Evolutionary conservation across 164 flowering plant genomes (phyloP).

Genomic region (Annona cherimola): DNA sequence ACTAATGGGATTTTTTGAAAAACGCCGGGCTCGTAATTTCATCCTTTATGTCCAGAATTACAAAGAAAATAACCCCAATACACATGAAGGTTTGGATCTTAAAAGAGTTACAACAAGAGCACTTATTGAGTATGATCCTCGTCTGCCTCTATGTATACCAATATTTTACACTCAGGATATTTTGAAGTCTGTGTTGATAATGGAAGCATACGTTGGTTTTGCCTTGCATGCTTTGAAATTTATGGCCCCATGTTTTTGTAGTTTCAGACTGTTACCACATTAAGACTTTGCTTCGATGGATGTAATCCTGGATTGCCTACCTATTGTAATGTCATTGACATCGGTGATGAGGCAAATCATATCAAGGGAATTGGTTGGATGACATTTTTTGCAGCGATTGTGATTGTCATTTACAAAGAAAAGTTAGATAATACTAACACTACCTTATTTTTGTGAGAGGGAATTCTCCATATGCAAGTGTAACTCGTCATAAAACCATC

Average conservation of each 20-base stretch:
- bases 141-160: not conserved
- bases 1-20: conserved; percentile 92
- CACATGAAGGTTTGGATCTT: conserved; percentile 93
- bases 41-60: conserved; percentile 88
- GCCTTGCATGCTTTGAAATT: not conserved
- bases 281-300: too few relatives aligned
- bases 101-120: conserved; percentile 75
- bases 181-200: not conserved
- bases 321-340: too few relatives aligned
- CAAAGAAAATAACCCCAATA: conserved; percentile 74
- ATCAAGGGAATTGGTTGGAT: too few relatives aligned
- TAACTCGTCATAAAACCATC: too few relatives aligned
- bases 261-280: too few relatives aligned
- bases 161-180: not conserved
- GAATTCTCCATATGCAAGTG: too few relatives aligned
- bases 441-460: too few relatives aligned
- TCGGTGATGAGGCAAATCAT: too few relatives aligned
- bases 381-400: too few relatives aligned
- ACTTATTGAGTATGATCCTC: conserved; percentile 62
- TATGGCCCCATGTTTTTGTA: not conserved
- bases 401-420: too few relatives aligned
- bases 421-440: too few relatives aligned
- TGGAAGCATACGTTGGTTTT: not conserved
- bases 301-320: too few relatives aligned
- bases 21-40: conserved; percentile 92